Evolutionary conservation across 2,329 filamentous ascomycete genomes (phyloP).

Genomic region (Orbilia blumenaviensis): DNA sequence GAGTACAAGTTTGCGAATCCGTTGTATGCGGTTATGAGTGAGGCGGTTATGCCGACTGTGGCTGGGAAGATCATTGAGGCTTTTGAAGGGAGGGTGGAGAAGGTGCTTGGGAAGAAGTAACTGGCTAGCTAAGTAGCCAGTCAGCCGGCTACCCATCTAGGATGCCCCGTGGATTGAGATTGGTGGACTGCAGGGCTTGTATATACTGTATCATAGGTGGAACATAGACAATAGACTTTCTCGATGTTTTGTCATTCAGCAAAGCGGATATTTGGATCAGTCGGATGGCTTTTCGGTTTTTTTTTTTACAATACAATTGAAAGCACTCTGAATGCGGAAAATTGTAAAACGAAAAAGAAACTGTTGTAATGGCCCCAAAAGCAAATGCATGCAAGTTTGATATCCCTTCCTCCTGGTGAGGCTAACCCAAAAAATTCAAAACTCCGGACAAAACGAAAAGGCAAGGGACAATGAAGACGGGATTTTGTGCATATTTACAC

Average conservation of each 20-base stretch:
- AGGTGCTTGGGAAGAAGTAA: constrained; percentile 44
- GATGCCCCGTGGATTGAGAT: too few species aligned
- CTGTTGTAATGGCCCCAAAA: too few species aligned
- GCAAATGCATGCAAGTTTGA: constrained; percentile 4
- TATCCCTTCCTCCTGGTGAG: constrained; percentile 7
- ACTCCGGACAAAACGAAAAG: not conserved
- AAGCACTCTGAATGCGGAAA: too few species aligned
- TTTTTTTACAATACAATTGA: not conserved
- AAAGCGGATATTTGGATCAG: not conserved
- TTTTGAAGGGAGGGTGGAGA: constrained; percentile 70
- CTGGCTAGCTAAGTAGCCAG: too few species aligned
- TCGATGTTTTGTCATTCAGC: not conserved
- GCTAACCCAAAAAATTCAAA: not conserved
- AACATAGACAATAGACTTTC: not conserved
- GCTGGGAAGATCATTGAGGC: constrained; percentile 90
- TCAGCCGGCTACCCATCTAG: too few species aligned
- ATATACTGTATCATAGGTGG: constrained; percentile 27
- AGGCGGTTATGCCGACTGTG: constrained; percentile 82
- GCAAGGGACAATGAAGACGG: not conserved
- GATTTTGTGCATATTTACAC: not conserved
- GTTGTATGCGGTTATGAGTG: constrained; percentile 83
- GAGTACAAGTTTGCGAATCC: constrained; percentile 87
- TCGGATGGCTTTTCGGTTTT: not conserved
- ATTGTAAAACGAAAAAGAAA: too few species aligned
- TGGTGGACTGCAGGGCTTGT: not conserved